Evolutionary conservation across 148 eudicot species (phyloP).

Genomic region (Rhododendron kiyosumense): DNA sequence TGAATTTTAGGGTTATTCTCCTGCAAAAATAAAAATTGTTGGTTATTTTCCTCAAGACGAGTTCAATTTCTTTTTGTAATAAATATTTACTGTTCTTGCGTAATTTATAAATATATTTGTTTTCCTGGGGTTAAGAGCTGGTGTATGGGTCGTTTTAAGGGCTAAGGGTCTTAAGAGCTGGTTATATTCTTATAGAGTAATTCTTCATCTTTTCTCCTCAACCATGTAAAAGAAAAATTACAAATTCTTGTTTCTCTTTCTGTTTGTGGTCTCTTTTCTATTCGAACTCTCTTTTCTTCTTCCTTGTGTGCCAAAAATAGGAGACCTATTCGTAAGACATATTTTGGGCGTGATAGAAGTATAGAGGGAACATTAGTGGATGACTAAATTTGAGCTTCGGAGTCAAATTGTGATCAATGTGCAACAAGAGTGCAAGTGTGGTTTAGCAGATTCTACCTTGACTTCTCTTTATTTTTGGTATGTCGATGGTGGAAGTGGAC

Average conservation of each 20-base stretch:
- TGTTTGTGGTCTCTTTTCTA: neutral
- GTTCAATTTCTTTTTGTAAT: neutral
- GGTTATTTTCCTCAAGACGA: neutral
- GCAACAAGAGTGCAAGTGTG: neutral
- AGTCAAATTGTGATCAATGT: neutral
- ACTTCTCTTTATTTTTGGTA: neutral
- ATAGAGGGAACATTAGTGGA: too few species aligned
- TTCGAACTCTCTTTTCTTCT: neutral
- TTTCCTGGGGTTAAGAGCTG: neutral
- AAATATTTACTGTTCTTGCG: neutral
- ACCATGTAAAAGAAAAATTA: neutral
- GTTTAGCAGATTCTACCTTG: neutral
- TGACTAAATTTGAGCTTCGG: neutral
- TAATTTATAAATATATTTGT: neutral
- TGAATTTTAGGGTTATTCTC: neutral
- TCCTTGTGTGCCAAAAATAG: neutral
- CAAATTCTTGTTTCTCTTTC: neutral
- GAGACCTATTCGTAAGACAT: neutral
- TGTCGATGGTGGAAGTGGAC: neutral
- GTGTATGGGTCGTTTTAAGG: neutral
- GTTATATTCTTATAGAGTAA: neutral
- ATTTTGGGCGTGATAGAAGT: neutral
- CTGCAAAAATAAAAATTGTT: neutral
- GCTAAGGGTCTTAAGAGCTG: neutral
- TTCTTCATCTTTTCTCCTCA: neutral